Percentiles rank a stretch among this genome's conserved stretches.
These are phyloP conservation scores for Plasmodium relictum DNA, from an alignment of 169 alveolate genomes.

Conservation along the genomic window DNA sequence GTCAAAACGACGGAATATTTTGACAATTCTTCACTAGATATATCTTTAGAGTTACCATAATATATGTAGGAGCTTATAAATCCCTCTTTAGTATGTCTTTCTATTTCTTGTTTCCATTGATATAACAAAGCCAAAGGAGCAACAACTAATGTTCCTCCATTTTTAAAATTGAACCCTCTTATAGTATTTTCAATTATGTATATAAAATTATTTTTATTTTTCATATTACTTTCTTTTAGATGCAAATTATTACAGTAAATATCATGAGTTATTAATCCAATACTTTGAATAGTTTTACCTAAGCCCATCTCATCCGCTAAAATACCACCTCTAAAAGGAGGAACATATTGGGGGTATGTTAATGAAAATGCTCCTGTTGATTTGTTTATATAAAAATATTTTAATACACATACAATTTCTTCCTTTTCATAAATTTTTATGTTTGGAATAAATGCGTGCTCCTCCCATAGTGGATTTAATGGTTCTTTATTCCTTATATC, in stretches of 20 bases:
- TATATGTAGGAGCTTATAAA: conserved; percentile 79
- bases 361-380: conserved; percentile 60
- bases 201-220: conserved; percentile 48
- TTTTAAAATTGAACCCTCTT: conserved; percentile 39
- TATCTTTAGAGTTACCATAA: conserved; percentile 78
- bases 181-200: conserved; percentile 64
- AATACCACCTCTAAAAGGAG: conserved; percentile 70
- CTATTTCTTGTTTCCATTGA: conserved; percentile 88
- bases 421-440: conserved; percentile 56
- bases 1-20: conserved; percentile 87
- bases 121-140: conserved; percentile 86
- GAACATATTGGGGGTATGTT: conserved; percentile 64
- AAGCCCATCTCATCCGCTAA: conserved; percentile 99
- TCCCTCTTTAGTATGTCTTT: conserved; percentile 81
- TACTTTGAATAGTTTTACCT: conserved; percentile 97
- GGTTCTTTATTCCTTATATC: conserved; percentile 53
- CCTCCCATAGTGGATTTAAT: conserved; percentile 66
- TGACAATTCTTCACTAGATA: conserved; percentile 74
- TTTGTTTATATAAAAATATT: conserved; percentile 69
- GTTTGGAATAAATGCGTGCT: conserved; percentile 68
- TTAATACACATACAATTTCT: conserved; percentile 35
- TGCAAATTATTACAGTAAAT: conserved; percentile 43
- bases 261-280: conserved; percentile 91
- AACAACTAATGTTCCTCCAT: conserved; percentile 88
- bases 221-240: conserved; percentile 10